These are phyloP conservation scores for Fusarium illudens DNA, from an alignment of 2,329 filamentous ascomycete genomes.

Conservation along the genomic window DNA sequence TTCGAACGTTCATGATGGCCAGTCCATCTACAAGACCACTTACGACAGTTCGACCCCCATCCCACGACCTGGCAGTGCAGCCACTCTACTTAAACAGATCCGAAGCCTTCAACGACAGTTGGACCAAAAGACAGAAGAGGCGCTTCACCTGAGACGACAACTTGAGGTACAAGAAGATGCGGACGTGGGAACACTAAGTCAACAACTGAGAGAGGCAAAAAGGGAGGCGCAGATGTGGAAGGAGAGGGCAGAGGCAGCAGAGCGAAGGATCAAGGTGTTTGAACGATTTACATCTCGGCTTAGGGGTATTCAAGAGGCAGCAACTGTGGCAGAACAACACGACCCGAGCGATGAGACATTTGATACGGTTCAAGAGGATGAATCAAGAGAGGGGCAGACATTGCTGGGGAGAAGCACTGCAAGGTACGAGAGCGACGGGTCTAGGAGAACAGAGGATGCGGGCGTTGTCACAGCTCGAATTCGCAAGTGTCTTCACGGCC, in stretches of 20 bases:
- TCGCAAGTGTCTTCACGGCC: slow-evolving; percentile 39
- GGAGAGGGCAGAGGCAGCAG: slow-evolving; percentile 63
- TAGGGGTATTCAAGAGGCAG: slow-evolving; percentile 43
- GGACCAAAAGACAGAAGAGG: slow-evolving; percentile 56
- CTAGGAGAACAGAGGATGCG: slow-evolving; percentile 39
- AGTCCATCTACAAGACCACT: not conserved
- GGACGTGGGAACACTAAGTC: slow-evolving; percentile 57
- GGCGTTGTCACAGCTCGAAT: slow-evolving; percentile 40
- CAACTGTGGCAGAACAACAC: slow-evolving; percentile 1
- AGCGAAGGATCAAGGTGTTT: slow-evolving; percentile 60
- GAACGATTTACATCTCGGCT: slow-evolving; percentile 53
- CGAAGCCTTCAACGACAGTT: slow-evolving; percentile 59
- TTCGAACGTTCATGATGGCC: slow-evolving; percentile 25
- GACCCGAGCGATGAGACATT: not conserved
- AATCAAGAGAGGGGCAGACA: not conserved
- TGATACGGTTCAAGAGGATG: not conserved
- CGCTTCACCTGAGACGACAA: slow-evolving; percentile 54
- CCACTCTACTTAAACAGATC: slow-evolving; percentile 58
- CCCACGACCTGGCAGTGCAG: slow-evolving; percentile 42
- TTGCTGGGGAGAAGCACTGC: not conserved
- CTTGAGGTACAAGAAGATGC: slow-evolving; percentile 55
- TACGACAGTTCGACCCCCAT: slow-evolving; percentile 16
- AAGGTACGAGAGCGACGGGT: slow-evolving; percentile 32
- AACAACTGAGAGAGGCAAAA: slow-evolving; percentile 55
- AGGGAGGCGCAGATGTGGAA: slow-evolving; percentile 57